A percentile compares a stretch with the other conserved stretches of the same genome.
Evolutionary conservation across 1,139 yeast species (phyloP).

Genomic region (Martiniozyma asiatica): DNA sequence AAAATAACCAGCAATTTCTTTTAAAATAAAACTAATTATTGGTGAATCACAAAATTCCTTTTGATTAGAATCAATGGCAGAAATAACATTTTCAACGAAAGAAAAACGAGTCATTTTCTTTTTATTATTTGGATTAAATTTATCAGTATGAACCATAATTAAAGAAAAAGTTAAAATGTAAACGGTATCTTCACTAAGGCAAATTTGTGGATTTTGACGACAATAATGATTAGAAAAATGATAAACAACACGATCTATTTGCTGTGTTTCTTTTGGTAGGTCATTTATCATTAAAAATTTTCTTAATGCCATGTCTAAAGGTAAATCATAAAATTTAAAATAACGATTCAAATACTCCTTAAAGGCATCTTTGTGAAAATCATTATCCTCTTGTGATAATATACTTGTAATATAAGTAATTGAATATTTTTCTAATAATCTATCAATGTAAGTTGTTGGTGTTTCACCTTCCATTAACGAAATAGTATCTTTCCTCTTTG

Average conservation of each 20-base stretch:
- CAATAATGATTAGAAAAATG: slow-evolving; percentile 40
- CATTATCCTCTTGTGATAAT: slow-evolving; percentile 13
- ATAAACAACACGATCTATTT: slow-evolving; percentile 51
- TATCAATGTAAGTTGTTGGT: slow-evolving; percentile 14
- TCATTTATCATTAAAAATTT: slow-evolving; percentile 42
- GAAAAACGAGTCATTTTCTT: slow-evolving; percentile 52
- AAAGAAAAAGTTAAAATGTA: slow-evolving; percentile 49
- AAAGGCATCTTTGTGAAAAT: slow-evolving; percentile 23
- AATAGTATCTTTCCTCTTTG: slow-evolving; percentile 8
- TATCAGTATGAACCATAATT: slow-evolving; percentile 58
- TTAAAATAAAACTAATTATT: slow-evolving; percentile 17
- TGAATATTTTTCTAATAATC: slow-evolving; percentile 15
- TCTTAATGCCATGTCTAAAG: slow-evolving; percentile 52
- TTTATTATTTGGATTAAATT: slow-evolving; percentile 50
- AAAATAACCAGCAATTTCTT: slow-evolving; percentile 36
- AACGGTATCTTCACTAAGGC: slow-evolving; percentile 34
- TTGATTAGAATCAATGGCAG: slow-evolving; percentile 28
- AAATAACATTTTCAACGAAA: slow-evolving; percentile 37
- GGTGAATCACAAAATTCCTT: too few species aligned
- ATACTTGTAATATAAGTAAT: slow-evolving; percentile 13
- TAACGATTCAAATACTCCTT: slow-evolving; percentile 25
- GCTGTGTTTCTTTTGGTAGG: slow-evolving; percentile 59
- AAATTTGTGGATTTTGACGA: slow-evolving; percentile 26
- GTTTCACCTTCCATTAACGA: slow-evolving; percentile 8
- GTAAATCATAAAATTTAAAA: slow-evolving; percentile 38